Evolutionary conservation across 129 eudicot genomes (phyloP).

Genomic region (Ambrosia trifida): DNA sequence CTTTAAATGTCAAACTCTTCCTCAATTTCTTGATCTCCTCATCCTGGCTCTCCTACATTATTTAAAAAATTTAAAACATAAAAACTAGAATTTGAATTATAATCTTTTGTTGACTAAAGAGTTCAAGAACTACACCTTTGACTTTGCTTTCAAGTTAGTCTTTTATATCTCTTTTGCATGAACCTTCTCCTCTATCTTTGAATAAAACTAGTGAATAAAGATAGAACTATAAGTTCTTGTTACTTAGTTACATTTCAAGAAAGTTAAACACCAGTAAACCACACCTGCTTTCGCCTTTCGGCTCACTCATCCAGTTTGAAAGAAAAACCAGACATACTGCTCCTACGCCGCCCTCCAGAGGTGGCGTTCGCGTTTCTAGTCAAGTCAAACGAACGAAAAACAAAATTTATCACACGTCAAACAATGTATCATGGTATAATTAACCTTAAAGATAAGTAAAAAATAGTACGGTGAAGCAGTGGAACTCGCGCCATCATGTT

Average conservation of each 20-base stretch:
- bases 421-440: not conserved
- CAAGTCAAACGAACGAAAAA: not conserved
- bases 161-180: slow-evolving; percentile 73
- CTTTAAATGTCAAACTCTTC: slow-evolving; percentile 88
- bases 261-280: not conserved
- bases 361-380: slow-evolving; percentile 22
- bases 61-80: not conserved
- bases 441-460: not conserved
- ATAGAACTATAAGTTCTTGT: not conserved
- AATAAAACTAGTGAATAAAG: slow-evolving; percentile 53
- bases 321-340: slow-evolving; percentile 50
- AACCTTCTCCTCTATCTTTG: slow-evolving; percentile 78
- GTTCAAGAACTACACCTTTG: slow-evolving; percentile 55
- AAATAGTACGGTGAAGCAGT: slow-evolving; percentile 63
- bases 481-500: slow-evolving; percentile 54
- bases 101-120: slow-evolving; percentile 10
- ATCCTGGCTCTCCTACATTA: slow-evolving; percentile 69
- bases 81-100: not conserved
- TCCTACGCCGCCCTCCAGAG: slow-evolving; percentile 42
- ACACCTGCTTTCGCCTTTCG: slow-evolving; percentile 80
- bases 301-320: slow-evolving; percentile 80
- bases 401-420: not conserved
- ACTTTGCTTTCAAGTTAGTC: slow-evolving; percentile 61
- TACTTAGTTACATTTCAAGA: slow-evolving; percentile 14
- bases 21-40: slow-evolving; percentile 74